A percentile compares a stretch with the other conserved stretches of the same genome.
These are phyloP conservation scores for Axilococcus clingmanii DNA, from an alignment of 139 green algal species.

Conservation along the genomic window DNA sequence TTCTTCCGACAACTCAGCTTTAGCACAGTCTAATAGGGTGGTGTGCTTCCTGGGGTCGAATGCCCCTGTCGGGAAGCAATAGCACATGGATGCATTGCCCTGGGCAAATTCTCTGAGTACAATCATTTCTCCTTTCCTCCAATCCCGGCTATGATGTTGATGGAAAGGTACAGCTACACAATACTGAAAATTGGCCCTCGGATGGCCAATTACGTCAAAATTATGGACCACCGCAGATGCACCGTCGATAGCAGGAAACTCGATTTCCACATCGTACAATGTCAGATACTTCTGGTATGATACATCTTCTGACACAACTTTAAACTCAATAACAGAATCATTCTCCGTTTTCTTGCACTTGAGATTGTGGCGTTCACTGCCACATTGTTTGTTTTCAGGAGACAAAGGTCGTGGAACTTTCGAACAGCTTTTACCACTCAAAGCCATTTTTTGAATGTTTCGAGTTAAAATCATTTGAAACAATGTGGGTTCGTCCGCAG, in stretches of 20 bases:
- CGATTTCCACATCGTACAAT: constrained; percentile 42
- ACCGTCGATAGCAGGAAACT: constrained; percentile 21
- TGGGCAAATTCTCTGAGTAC: constrained; percentile 63
- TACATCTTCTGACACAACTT: constrained; percentile 28
- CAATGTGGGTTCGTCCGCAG: too few species aligned
- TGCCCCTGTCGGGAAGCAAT: constrained; percentile 58
- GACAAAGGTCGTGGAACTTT: too few species aligned
- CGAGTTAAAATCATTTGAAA: too few species aligned
- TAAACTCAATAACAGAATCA: constrained; percentile 12
- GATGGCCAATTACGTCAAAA: constrained; percentile 74
- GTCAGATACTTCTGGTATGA: constrained; percentile 45
- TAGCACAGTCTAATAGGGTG: constrained; percentile 36
- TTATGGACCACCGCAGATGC: constrained; percentile 31
- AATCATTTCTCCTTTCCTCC: constrained; percentile 41
- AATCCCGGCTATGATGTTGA: constrained; percentile 9
- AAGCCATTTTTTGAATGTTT: too few species aligned
- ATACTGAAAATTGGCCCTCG: constrained; percentile 54
- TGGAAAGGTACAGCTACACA: constrained; percentile 62
- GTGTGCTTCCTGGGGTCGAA: constrained; percentile 53
- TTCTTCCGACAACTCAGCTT: constrained; percentile 66
- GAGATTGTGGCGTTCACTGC: too few species aligned
- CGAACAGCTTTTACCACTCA: too few species aligned
- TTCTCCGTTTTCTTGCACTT: neutral
- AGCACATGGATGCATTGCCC: constrained; percentile 54
- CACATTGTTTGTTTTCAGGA: too few species aligned